A percentile compares a stretch with the other conserved stretches of the same genome.
phyloP scores from a whole-genome alignment of 129 eudicot genomes.

The Ambrosia trifida region DNA sequence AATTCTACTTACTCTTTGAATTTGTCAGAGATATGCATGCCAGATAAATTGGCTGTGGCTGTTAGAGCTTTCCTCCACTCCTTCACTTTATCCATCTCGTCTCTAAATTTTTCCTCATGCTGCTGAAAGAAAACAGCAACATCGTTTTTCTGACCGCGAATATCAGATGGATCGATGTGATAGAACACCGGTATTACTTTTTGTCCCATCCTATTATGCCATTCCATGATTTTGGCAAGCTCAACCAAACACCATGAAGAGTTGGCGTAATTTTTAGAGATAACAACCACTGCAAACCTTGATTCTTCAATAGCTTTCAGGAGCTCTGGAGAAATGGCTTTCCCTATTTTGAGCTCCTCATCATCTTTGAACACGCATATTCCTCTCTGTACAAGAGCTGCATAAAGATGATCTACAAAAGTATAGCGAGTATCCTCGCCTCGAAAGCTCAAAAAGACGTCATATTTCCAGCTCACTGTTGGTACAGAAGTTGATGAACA shows the following conservation, averaged over 20 bases:
- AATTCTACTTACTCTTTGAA: not conserved
- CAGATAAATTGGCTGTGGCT: not conserved
- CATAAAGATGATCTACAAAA: not conserved
- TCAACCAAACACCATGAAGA: conserved; percentile 4
- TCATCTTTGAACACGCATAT: not conserved
- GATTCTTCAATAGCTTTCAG: not conserved
- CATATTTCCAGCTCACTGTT: not conserved
- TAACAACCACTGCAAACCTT: not conserved
- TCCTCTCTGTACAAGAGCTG: not conserved
- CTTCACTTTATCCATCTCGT: not conserved
- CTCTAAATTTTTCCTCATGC: not conserved
- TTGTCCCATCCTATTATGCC: not conserved
- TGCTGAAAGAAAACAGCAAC: not conserved
- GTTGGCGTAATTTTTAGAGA: not conserved
- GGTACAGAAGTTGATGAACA: not conserved
- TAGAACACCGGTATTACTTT: not conserved
- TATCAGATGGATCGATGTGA: not conserved
- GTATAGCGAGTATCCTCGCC: not conserved
- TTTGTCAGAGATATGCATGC: not conserved
- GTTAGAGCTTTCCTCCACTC: not conserved
- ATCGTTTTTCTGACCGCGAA: not conserved
- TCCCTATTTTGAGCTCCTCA: not conserved
- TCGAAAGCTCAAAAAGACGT: not conserved
- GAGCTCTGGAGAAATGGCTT: not conserved
- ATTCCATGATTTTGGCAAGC: not conserved